Base-by-base conservation (phyloP, 1,139 yeast species). In the Yamadazyma friedrichii region DNA sequence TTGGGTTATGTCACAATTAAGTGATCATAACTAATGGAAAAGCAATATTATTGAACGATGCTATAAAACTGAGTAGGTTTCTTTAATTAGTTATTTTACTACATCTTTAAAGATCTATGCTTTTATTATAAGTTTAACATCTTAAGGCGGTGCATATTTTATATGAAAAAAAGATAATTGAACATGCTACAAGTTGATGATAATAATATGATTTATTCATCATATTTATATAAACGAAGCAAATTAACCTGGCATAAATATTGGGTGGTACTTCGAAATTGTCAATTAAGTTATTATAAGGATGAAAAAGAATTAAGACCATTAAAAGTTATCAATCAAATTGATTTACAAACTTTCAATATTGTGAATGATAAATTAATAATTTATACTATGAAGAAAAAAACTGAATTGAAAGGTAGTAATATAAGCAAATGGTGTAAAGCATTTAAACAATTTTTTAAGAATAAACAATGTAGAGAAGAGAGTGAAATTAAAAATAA, bases 261-360 rank as follows among this genome's bases (percentile, higher is more conserved):
- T 31, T 81, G 87, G 87, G 76, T 78, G 47, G 83, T 79, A 2
- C 61, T 81, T n/a, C 61, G 87, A 31, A 64, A 65, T 15, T 65
- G 72, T 38, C 85, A 78, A 52, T 61, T 81, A 30, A 67, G 81
- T 12, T 78, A 76, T 55, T 81, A 81, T 55, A 79, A 79, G 52
- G 82, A 80, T 50, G 67, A 72, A 12, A 61, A 69, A 31, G 87
- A 81, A 52, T 72, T 78, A 54, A 77, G 78, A 53, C 80, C 84
- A 0, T 62, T 70, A 34, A 67, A 63, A 38, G 81, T 81, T 10
- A 64, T 79, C 15, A 51, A 49, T 40, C 41, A 48, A 13, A 17
- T 45, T 5, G 44, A 54, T 15, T 36, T 65, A n/a, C 52, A 52
- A n/a, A 53, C 62, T 6, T 58, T 44, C 42, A 53, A 50, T 36